Conservation (phyloP, 106 monocot genomes). For the Alisma plantagoaquatica region DNA sequence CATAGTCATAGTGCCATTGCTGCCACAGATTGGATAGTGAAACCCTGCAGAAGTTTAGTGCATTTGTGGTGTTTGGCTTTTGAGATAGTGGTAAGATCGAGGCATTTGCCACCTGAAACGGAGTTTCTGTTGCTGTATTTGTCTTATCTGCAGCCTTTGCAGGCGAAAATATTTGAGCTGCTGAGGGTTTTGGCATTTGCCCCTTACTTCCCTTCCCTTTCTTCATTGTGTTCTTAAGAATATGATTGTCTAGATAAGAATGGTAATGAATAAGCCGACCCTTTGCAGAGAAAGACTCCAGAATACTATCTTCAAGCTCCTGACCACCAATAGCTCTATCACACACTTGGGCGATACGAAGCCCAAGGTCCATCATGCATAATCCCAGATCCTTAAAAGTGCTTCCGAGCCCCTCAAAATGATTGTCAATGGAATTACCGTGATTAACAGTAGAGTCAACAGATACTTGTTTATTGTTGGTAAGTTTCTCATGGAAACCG, state of each 20-base stretch:
- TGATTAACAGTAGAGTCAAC: neutral
- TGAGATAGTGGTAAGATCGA: too few relatives aligned
- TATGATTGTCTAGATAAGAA: conserved; percentile 36
- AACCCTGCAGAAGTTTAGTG: conserved; percentile 7
- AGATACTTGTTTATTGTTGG: too few relatives aligned
- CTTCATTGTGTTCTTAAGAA: conserved; percentile 34
- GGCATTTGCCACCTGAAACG: too few relatives aligned
- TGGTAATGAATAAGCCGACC: conserved; percentile 94
- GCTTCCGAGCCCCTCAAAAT: conserved; percentile 40
- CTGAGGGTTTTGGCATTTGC: too few relatives aligned
- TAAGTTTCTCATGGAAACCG: too few relatives aligned
- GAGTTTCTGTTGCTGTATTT: too few relatives aligned
- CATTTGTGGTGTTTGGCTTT: too few relatives aligned
- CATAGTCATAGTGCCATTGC: conserved; percentile 98
- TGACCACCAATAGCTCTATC: conserved; percentile 45
- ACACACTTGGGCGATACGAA: conserved; percentile 63
- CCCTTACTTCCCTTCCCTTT: conserved; percentile 16
- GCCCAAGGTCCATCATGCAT: conserved; percentile 85
- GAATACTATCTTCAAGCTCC: conserved; percentile 52
- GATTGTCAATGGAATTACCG: conserved; percentile 6
- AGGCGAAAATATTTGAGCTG: too few relatives aligned
- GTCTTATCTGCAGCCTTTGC: too few relatives aligned
- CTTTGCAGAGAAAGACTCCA: conserved; percentile 61
- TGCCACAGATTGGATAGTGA: conserved; percentile 63
- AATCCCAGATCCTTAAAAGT: conserved; percentile 55